These are phyloP conservation scores for Cucurbitaria berberidis DNA, from an alignment of 2,329 filamentous ascomycete species.

Conservation along the genomic window DNA sequence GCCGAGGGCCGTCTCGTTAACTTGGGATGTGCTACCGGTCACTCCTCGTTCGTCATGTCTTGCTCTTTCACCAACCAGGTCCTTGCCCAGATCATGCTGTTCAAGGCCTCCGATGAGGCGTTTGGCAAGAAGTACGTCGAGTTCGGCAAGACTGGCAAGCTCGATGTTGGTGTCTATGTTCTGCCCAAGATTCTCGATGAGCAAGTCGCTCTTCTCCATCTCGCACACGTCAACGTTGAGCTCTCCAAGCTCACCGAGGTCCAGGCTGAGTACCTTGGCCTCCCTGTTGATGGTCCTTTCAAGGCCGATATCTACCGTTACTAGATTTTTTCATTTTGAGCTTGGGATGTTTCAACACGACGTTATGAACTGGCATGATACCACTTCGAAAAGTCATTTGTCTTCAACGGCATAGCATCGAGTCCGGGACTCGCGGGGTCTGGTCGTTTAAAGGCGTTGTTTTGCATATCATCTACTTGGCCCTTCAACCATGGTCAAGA, in stretches of 20 bases:
- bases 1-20: slow-evolving; percentile 99
- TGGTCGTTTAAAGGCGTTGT: slow-evolving; percentile 45
- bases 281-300: slow-evolving; percentile 87
- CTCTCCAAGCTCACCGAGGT: slow-evolving; percentile 82
- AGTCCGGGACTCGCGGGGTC: slow-evolving; percentile 39
- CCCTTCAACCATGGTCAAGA: slow-evolving; percentile 48
- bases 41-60: slow-evolving; percentile 99
- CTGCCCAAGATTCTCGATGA: slow-evolving; percentile 99
- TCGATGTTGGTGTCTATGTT: slow-evolving; percentile 91
- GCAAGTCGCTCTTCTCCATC: slow-evolving; percentile 94
- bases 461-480: slow-evolving; percentile 45
- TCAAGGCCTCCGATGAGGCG: slow-evolving; percentile 84
- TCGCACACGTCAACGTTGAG: slow-evolving; percentile 92
- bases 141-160: slow-evolving; percentile 91
- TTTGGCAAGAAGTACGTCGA: slow-evolving; percentile 96
- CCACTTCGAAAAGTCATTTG: slow-evolving; percentile 59
- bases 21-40: slow-evolving; percentile 97
- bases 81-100: slow-evolving; percentile 98
- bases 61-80: slow-evolving; percentile 99
- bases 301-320: slow-evolving; percentile 85
- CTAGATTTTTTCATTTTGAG: slow-evolving; percentile 44
- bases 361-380: slow-evolving; percentile 65
- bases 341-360: slow-evolving; percentile 59
- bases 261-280: slow-evolving; percentile 94
- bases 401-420: slow-evolving; percentile 67